Base-by-base conservation (phyloP, 441 rosid genomes). In the Euphorbia celastroides region DNA sequence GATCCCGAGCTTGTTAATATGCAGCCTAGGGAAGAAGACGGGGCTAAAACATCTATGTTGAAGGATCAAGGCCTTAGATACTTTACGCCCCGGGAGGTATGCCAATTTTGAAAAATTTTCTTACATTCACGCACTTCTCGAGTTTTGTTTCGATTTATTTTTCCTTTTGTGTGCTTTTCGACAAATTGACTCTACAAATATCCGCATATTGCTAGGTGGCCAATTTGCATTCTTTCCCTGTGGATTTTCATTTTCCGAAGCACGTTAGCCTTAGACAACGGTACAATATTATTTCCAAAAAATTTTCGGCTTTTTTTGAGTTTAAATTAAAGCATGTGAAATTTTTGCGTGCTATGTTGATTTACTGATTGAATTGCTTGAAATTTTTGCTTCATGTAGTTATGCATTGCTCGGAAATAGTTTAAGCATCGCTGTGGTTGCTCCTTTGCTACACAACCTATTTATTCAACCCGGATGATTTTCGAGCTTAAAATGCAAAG, bases 351-450 rank as follows among this genome's bases (percentile, higher is more conserved):
- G 36, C 54, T 16, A 5, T 66, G 26, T 50, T 26, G 3, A 13
- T 38, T 8, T 38, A n/a, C n/a, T n/a, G n/a, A n/a, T n/a, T n/a
- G n/a, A n/a, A n/a, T n/a, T n/a, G n/a, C n/a, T n/a, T n/a, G n/a
- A n/a, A n/a, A n/a, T 20, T 10, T 64, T 68, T 62, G 44, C 31
- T 48, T 52, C 38, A 60, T 81, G 79, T 84, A 93, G 99, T 70
- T 91, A 89, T 57, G 97, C 99, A 14, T 69, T 93, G 78, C 84
- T 91, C 62, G 99, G 99, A 50, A 93, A 93, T 83, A 89, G 97
- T 75, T 81, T 93, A 72, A 89, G 97, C 70, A 70, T 85, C 60
- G 96, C 96, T 2, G 99, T 91, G 17, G 97, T 93, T 60, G 87
- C 92, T 60, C 90, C 96, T 59, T 76, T 93, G 62, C 93, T 93